A percentile compares a stretch with the other conserved stretches of the same genome.
Conservation (phyloP, 2,329 filamentous ascomycete species). For the Colletotrichum sp. region DNA sequence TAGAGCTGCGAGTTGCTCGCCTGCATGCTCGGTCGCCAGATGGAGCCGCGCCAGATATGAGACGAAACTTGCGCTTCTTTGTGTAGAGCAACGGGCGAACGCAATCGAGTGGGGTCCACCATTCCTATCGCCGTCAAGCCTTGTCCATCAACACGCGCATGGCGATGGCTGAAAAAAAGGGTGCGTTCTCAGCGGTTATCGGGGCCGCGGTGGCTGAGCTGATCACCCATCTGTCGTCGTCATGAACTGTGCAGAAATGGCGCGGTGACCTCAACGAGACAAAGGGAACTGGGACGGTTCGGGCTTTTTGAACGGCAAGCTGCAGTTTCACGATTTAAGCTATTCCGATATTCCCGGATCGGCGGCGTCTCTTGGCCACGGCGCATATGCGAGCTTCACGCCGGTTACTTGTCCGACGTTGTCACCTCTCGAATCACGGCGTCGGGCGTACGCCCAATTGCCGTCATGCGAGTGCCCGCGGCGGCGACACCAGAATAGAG, state of each 20-base stretch:
- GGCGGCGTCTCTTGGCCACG: not conserved
- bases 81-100: not conserved
- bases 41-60: not conserved
- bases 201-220: not conserved
- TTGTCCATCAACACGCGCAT: not conserved
- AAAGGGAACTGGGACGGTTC: not conserved
- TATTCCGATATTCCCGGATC: not conserved
- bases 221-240: not conserved
- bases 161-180: not conserved
- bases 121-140: not conserved
- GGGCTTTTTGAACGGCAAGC: not conserved
- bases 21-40: not conserved
- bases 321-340: not conserved
- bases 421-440: not conserved
- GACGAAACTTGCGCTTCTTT: not conserved
- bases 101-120: not conserved
- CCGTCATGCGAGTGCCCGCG: not conserved
- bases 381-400: not conserved
- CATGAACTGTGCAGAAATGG: not conserved
- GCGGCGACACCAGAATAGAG: not conserved
- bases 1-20: not conserved
- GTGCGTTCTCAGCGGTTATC: not conserved
- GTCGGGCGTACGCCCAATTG: not conserved
- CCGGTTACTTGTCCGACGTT: not conserved
- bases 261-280: not conserved